phyloP scores from a whole-genome alignment of 768 basidiomycete species.

The Boletales sp. region DNA sequence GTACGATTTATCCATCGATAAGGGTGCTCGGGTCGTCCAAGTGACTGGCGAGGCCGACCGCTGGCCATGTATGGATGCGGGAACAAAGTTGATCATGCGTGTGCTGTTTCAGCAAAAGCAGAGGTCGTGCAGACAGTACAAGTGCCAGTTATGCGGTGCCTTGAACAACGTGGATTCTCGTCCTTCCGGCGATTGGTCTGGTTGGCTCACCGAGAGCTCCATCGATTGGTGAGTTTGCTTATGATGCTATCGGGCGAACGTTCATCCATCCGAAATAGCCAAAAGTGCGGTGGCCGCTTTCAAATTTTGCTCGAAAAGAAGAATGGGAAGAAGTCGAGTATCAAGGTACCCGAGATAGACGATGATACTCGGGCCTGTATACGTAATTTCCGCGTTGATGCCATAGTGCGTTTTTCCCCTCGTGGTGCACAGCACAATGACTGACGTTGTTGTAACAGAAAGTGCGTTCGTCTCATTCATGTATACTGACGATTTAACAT shows the following conservation, averaged over 20 bases:
- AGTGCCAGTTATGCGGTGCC: conserved; percentile 20
- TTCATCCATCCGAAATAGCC: conserved; percentile 1
- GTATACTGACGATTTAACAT: background rate
- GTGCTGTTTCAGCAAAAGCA: conserved; percentile 20
- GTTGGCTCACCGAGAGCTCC: conserved; percentile 20
- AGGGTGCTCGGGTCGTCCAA: conserved; percentile 20
- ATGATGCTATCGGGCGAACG: background rate
- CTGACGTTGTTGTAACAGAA: conserved; percentile 11
- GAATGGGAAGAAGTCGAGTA: conserved; percentile 4
- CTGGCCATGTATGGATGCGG: conserved; percentile 23
- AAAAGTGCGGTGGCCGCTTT: conserved; percentile 20
- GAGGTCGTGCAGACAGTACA: conserved; percentile 8
- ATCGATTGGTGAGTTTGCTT: conserved; percentile 19
- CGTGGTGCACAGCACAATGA: background rate
- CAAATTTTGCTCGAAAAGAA: conserved; percentile 22
- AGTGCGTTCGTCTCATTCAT: conserved; percentile 6
- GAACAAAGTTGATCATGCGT: conserved; percentile 23
- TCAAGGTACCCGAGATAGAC: conserved; percentile 7
- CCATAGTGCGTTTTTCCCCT: conserved; percentile 10
- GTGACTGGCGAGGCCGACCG: conserved; percentile 16
- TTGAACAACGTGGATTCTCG: conserved; percentile 15
- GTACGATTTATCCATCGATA: conserved; percentile 24
- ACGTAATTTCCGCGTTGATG: conserved; percentile 24
- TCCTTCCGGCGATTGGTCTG: conserved; percentile 9
- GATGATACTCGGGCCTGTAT: conserved; percentile 20